Evolutionary conservation across 306 rosid species (phyloP), one percentile per base, ranked within the genome.

Genomic region (Cotoneaster glaucophyllus): DNA sequence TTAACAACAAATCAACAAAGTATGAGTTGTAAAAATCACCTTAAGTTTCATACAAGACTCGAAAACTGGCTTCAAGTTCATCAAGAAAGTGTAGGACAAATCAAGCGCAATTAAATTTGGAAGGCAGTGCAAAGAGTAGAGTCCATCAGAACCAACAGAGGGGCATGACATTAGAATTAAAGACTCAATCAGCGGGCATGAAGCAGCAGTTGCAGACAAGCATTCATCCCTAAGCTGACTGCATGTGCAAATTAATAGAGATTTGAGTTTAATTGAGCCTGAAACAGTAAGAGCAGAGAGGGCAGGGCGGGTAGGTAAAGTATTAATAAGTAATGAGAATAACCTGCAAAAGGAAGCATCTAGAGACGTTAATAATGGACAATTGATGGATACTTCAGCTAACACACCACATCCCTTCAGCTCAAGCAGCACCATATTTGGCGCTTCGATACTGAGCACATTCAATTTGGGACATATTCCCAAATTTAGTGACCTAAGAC

Each of bases 281-380:
- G n/a, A 28, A n/a, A 57, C 45, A 45, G 8, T 13, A 57, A 15
- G 14, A n/a, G 8, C 54, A 50, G n/a, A 43, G 39, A 1, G 24
- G 56, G 6, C 18, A n/a, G 13, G 43, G 37, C 4, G 10, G 71
- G 7, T 24, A 66, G 10, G 8, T 37, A 34, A 72, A 72, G 64
- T 63, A 59, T 24, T 56, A 29, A 28, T 79, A 17, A 76, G 77
- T 70, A 70, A 28, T 58, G 37, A 80, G 75, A 70, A 76, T 79
- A 76, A 96, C 99, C 98, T 80, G 93, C 99, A 96, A 86, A 96
- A 96, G 68, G 99, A 96, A 81, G 99, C 99, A 74, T 96, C 99
- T 72, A 96, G 82, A 70, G 97, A 92, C 22, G 91, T 89, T 82
- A 96, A 79, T 41, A 90, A 92, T 44, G 99, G 98, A 82, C 99